Percentiles rank a stretch among this genome's conserved stretches.
Conservation (phyloP, 352 stramenopile species). For the Phytophthora citrophthora region DNA sequence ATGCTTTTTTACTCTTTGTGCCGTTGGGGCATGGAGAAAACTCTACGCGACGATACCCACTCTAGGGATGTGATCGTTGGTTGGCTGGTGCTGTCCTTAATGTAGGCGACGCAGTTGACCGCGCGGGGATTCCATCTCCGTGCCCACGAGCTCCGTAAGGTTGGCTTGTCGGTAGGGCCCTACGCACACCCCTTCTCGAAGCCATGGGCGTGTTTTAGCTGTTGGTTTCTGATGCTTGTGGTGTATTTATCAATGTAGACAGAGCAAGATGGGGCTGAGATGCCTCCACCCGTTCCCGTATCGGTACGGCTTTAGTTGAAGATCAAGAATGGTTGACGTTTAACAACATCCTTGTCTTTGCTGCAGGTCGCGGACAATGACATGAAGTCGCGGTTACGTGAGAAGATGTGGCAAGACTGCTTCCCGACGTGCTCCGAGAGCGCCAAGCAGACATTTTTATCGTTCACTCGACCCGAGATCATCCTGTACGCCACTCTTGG, state of each 20-base stretch:
- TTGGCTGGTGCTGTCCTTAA: slow-evolving; percentile 34
- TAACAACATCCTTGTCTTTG: background rate
- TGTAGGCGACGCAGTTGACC: slow-evolving; percentile 48
- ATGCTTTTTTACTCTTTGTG: slow-evolving; percentile 2
- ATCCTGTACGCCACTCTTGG: slow-evolving; percentile 85
- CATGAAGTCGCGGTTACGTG: slow-evolving; percentile 57
- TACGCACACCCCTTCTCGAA: slow-evolving; percentile 17
- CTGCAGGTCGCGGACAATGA: slow-evolving; percentile 45
- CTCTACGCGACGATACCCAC: slow-evolving; percentile 34
- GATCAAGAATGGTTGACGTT: background rate
- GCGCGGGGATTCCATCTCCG: slow-evolving; percentile 35
- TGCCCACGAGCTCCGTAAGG: slow-evolving; percentile 34
- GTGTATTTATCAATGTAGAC: slow-evolving; percentile 7
- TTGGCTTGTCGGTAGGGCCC: slow-evolving; percentile 42
- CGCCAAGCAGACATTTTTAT: slow-evolving; percentile 73
- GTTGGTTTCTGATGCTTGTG: slow-evolving; percentile 8
- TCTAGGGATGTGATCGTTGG: slow-evolving; percentile 30
- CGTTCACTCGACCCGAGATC: slow-evolving; percentile 73
- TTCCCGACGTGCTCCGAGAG: slow-evolving; percentile 82
- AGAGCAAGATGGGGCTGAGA: slow-evolving; percentile 24
- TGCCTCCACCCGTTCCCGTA: slow-evolving; percentile 18
- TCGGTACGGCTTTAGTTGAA: slow-evolving; percentile 18
- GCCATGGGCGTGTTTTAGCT: background rate
- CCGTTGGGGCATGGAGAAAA: slow-evolving; percentile 20
- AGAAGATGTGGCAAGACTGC: slow-evolving; percentile 82